Base-by-base conservation (phyloP, 768 basidiomycete genomes). In the Exsudoporus frostii region DNA sequence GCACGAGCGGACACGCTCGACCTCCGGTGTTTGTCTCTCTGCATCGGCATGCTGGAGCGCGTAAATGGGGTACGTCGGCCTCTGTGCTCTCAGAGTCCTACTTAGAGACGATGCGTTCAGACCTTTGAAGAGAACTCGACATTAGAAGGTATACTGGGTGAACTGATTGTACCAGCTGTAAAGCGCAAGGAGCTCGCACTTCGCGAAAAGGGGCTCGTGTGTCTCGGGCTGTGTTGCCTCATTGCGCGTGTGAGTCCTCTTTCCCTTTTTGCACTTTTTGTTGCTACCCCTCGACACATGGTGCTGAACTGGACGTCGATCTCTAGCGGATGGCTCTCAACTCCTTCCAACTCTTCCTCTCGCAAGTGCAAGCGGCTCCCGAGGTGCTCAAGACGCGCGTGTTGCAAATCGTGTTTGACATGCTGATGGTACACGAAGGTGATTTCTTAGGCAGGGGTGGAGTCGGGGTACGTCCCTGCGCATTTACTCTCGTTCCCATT, bases 91-190 rank as follows among this genome's bases (percentile, higher is more conserved):
- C 17, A 9, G 20, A 27, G 27, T 2, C 7, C 9, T 10, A 32
- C 47, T 65, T 13, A 63, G 0, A 10, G 1, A 20, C 17, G 24
- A 5, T 4, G 5, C 13, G 1, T 33, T 24, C 50, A 80, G 79
- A 79, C 77, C 1, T 80, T 81, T 48, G 79, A 84, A 57, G 85
- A 88, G 54, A 86, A 88, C 64, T 83, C 85, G 7, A 85, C 82
- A 5, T 69, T 89, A 53, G 82, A 84, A 54, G 88, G 90, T 25
- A 69, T 78, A 20, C 65, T 83, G 68, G 76, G 90, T 10, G 92
- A 98, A 60, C 75, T 99, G 17, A 92, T 98, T 63, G 82, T 97
- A 30, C 96, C 96, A 3, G 84, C 91, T 5, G 90, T 98, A 40
- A 85, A 87, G 64, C 82, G 91, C 48, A 95, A 95, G 71, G 92